A percentile compares a stretch with the other conserved stretches of the same genome.
Conservation (phyloP, 1,284 basidiomycete species). For the Mycosarcoma mackinlayi region DNA sequence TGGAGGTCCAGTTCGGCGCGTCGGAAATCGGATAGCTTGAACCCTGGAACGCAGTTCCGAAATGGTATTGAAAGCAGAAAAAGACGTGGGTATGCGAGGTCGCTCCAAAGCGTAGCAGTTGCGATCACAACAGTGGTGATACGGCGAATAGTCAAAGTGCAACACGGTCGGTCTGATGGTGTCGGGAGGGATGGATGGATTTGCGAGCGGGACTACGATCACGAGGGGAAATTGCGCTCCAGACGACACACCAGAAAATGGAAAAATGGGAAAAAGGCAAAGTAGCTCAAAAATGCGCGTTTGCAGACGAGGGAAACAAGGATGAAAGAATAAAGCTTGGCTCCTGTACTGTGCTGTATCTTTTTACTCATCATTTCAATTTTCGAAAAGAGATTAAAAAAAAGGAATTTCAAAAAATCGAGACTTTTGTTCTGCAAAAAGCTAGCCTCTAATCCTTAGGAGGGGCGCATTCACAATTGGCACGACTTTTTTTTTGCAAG, state of each 20-base stretch:
- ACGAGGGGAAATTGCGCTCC: conserved; percentile 2
- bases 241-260: conserved; percentile 2
- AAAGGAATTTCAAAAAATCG: conserved; percentile 1
- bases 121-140: neutral
- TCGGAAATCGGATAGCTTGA: conserved; percentile 25
- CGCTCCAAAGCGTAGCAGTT: neutral
- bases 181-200: conserved; percentile 19
- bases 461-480: neutral
- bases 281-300: neutral
- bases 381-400: conserved; percentile 4
- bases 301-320: neutral
- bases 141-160: neutral
- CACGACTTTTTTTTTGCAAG: conserved; percentile 9
- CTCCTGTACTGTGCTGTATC: neutral
- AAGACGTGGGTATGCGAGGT: neutral
- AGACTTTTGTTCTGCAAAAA: neutral
- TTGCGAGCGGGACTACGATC: neutral
- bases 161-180: conserved; percentile 8
- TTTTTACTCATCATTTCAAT: neutral
- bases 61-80: neutral
- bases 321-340: neutral
- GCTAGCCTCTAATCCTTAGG: too few relatives aligned
- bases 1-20: conserved; percentile 6
- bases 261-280: conserved; percentile 3
- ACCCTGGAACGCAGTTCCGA: conserved; percentile 4